Evolutionary conservation across 768 basidiomycete genomes (phyloP).

Genomic region (Lactifluus volemus): DNA sequence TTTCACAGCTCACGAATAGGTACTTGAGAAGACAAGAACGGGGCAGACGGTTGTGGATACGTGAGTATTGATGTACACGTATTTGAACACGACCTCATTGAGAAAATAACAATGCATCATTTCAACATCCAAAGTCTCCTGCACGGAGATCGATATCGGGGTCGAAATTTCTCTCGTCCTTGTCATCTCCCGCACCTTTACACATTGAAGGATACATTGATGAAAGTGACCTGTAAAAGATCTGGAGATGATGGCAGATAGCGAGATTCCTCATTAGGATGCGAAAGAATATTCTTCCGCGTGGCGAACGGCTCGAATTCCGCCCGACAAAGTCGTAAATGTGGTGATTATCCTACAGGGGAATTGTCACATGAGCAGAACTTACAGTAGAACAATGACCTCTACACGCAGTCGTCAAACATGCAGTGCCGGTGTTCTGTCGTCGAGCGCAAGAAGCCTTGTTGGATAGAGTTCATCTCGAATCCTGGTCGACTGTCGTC

Average conservation of each 20-base stretch:
- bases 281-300: not conserved
- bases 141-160: not conserved
- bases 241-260: not conserved
- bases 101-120: too few relatives aligned
- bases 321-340: slow-evolving; percentile 1
- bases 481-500: not conserved
- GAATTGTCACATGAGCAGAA: not conserved
- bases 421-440: not conserved
- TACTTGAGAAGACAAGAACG: too few relatives aligned
- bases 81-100: too few relatives aligned
- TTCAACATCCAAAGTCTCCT: not conserved
- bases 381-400: too few relatives aligned
- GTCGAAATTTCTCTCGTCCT: not conserved
- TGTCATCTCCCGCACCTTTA: not conserved
- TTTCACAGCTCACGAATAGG: too few relatives aligned
- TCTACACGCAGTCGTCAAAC: not conserved
- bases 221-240: not conserved
- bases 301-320: not conserved
- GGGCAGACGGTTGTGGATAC: too few relatives aligned
- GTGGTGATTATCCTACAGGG: not conserved
- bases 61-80: too few relatives aligned
- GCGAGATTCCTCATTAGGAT: not conserved
- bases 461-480: not conserved
- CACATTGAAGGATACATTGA: not conserved
- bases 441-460: not conserved